Base-by-base conservation (phyloP, 495 filamentous ascomycete genomes). In the Tuber calosporum region DNA sequence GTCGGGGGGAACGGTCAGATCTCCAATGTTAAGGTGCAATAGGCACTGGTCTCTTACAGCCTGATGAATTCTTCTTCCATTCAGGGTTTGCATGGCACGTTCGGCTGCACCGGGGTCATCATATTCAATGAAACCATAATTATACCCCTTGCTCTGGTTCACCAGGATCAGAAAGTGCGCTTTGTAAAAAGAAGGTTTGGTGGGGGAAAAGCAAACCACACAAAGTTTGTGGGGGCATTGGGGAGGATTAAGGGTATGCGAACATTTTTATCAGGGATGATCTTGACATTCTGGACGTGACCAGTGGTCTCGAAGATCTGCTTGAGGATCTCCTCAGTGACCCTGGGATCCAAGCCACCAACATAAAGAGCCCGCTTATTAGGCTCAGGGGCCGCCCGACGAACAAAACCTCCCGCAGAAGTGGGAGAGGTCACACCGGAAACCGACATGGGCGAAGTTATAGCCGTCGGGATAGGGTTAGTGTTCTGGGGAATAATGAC, bases 261-360 rank as follows among this genome's bases (percentile, higher is more conserved):
- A 75, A 81, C 79, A 79, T 81, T 81, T 77, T 81, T 79, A 85
- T 99, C 95, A 45, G 95, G 95, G 82, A 99, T 99, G 79, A 99
- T 97, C 86, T 99, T 99, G 75, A 99, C 95, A 79, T 91, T 98
- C 83, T 97, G 89, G 75, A 99, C 95, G 84, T 99, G 95, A 37
- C 95, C 95, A 71, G 93, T 97, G 6, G 95, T 98, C 85, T 99
- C 96, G 81, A 99, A 99, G 72, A 99, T 99, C 82, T 98, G 96
- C 79, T 93, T 92, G 79, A 99, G 83, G 45, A 98, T 92, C 81
- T 98, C 95, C 82, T 99, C 95, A 42, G 95, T 97, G 66, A 98
- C 95, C 69, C 95, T 88, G 43, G 93, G 93, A 82, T 99, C 96
- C 75, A 99, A 85, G 68, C 95, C 95, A 42, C 95, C 95, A 67